A percentile compares a stretch with the other conserved stretches of the same genome.
These are phyloP conservation scores for Tuber melanosporum DNA, from an alignment of 495 filamentous ascomycete genomes.

Conservation along the genomic window DNA sequence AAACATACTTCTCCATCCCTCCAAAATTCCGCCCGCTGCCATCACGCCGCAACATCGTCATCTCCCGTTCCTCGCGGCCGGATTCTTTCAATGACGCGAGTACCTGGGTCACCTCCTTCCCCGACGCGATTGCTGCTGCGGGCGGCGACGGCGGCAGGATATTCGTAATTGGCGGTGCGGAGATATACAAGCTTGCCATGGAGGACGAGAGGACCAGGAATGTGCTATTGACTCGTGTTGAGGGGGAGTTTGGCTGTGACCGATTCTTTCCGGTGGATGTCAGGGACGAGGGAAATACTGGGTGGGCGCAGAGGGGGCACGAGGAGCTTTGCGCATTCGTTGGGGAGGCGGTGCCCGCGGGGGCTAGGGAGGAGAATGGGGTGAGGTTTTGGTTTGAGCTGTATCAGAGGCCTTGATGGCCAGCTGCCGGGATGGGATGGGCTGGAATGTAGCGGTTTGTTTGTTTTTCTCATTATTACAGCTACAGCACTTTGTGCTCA, in stretches of 20 bases:
- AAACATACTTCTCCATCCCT: constrained; percentile 88
- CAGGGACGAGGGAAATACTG: constrained; percentile 41
- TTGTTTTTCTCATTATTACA: constrained; percentile 5
- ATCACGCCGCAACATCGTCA: constrained; percentile 68
- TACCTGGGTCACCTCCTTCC: constrained; percentile 47
- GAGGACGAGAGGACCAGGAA: constrained; percentile 46
- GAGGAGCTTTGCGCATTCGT: constrained; percentile 52
- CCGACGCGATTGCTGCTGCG: constrained; percentile 51
- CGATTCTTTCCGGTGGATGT: constrained; percentile 69
- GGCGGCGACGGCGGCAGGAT: constrained; percentile 48
- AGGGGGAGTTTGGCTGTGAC: constrained; percentile 67
- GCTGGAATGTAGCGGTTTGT: not conserved
- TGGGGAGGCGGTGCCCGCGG: constrained; percentile 53
- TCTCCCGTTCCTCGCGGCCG: constrained; percentile 50
- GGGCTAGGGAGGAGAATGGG: constrained; percentile 52
- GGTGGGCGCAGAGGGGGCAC: constrained; percentile 50
- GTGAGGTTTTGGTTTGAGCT: constrained; percentile 60
- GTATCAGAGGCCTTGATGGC: constrained; percentile 50
- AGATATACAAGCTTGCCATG: constrained; percentile 72
- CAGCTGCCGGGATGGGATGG: not conserved
- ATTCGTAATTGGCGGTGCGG: constrained; percentile 84
- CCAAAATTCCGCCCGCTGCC: constrained; percentile 67
- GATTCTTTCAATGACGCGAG: constrained; percentile 5
- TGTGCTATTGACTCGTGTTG: constrained; percentile 60
- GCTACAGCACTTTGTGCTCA: not conserved